A percentile compares a stretch with the other conserved stretches of the same genome.
Evolutionary conservation across 1,139 yeast genomes (phyloP).

Genomic region (Arxiozyma slooffiae): DNA sequence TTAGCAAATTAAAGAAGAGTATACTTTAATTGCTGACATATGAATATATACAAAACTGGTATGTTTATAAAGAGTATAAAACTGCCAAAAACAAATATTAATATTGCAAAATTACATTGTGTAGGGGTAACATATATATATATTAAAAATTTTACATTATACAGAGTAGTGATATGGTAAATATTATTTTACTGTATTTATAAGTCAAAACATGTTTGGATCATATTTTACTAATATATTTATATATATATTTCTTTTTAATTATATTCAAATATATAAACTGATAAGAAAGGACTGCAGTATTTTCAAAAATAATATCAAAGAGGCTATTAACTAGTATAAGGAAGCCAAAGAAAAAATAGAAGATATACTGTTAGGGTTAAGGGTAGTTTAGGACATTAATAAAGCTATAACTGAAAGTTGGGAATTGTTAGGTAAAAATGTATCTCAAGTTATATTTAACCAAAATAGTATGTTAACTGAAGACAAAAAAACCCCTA

Average conservation of each 20-base stretch:
- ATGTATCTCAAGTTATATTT: conserved; percentile 11
- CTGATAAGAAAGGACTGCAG: conserved; percentile 19
- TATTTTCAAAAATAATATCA: conserved; percentile 14
- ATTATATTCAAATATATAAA: too few relatives aligned
- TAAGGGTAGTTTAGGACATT: conserved; percentile 4
- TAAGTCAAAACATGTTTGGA: too few relatives aligned
- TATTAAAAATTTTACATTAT: background rate
- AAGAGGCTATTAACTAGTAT: conserved; percentile 14
- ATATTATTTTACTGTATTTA: background rate
- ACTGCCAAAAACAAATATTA: background rate
- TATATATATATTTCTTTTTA: background rate
- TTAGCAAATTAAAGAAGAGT: too few relatives aligned
- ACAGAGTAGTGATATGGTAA: background rate
- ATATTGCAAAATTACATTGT: background rate
- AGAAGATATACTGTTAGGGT: background rate
- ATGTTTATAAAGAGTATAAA: too few relatives aligned
- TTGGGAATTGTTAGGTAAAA: conserved; percentile 16
- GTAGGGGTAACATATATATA: background rate
- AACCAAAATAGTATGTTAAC: conserved; percentile 11
- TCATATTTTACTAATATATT: background rate
- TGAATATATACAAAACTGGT: background rate
- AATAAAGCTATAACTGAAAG: conserved; percentile 10
- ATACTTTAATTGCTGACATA: background rate
- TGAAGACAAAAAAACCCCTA: background rate
- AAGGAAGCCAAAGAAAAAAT: conserved; percentile 12